Base-by-base conservation (phyloP, 2,329 filamentous ascomycete genomes). In the Arthrinium phaeospermum region DNA sequence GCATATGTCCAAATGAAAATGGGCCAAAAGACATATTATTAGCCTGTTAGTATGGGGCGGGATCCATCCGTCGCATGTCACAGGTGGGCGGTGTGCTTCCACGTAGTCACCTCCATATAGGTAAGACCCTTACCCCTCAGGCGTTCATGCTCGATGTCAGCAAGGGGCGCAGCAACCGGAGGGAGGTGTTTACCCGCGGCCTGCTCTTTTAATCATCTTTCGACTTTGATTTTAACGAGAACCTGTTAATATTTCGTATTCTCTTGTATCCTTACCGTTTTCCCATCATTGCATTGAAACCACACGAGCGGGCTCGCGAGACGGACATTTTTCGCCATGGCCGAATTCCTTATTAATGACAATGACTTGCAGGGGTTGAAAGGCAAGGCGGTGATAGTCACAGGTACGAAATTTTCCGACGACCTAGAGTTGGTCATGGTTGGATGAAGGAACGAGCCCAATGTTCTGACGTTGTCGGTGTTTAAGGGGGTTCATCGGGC, bases 401-500 rank as follows among this genome's bases (percentile, higher is more conserved):
- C 88, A 71, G 86, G 86, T 87, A 80, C 64, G 76, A 53, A 27
- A 49, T 67, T 19, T 22, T 44, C 51, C 14, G 37, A n/a, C n/a
- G 46, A 12, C 41, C 34, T 51, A 27, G 10, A 14, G 2, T 7
- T 45, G 37, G 6, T 68, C 24, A 69, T 51, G 49, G 68, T 71
- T 45, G 71, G 69, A 72, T 61, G 45, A 47, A 61, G 72, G 41
- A 71, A 70, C 10, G 30, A 34, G 13, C 30, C 27, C 16, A 61
- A 44, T 27, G 34, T 44, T 69, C 73, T 70, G 74, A 73, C 70
- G 74, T 46, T 19, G 46, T 19, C 13, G 53, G 46, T 44, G 46
- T 70, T 76, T 74, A 22, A 86, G 89, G 89, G 68, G 87, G 87
- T 71, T 88, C 87, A 0, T 90, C 88, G 2, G 90, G 90, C 22